Percentiles rank a stretch among this genome's conserved stretches.
These are phyloP conservation scores for Imleria badia DNA, from an alignment of 768 basidiomycete species.

Conservation along the genomic window DNA sequence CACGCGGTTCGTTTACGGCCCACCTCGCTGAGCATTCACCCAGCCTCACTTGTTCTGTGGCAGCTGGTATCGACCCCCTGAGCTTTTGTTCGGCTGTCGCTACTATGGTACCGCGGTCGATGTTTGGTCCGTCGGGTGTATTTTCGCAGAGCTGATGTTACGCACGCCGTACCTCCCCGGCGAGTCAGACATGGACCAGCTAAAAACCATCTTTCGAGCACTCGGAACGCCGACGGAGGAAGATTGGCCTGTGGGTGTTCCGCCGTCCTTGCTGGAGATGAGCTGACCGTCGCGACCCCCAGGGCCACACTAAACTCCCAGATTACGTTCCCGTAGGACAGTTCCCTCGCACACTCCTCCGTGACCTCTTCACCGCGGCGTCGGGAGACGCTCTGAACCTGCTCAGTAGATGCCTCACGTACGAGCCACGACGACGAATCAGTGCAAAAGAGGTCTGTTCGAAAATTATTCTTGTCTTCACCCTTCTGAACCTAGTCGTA, in stretches of 20 bases:
- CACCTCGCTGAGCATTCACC: not conserved
- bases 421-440: slow-evolving; percentile 83
- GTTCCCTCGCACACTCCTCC: slow-evolving; percentile 78
- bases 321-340: slow-evolving; percentile 87
- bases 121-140: slow-evolving; percentile 97
- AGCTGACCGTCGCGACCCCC: not conserved
- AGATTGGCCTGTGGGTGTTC: slow-evolving; percentile 84
- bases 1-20: slow-evolving; percentile 64
- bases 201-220: slow-evolving; percentile 92
- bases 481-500: not conserved
- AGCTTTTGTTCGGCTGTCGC: slow-evolving; percentile 86
- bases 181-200: slow-evolving; percentile 94
- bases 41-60: not conserved
- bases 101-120: slow-evolving; percentile 93
- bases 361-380: slow-evolving; percentile 89
- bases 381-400: slow-evolving; percentile 83
- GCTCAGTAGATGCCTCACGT: slow-evolving; percentile 73
- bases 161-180: slow-evolving; percentile 95
- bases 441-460: slow-evolving; percentile 69
- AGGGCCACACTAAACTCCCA: slow-evolving; percentile 91
- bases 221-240: slow-evolving; percentile 95
- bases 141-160: slow-evolving; percentile 96
- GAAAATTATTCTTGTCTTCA: not conserved
- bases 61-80: slow-evolving; percentile 98
- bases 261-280: not conserved